Conservation (phyloP, 352 stramenopile species). For the Phytopythium chamaehyphon region DNA sequence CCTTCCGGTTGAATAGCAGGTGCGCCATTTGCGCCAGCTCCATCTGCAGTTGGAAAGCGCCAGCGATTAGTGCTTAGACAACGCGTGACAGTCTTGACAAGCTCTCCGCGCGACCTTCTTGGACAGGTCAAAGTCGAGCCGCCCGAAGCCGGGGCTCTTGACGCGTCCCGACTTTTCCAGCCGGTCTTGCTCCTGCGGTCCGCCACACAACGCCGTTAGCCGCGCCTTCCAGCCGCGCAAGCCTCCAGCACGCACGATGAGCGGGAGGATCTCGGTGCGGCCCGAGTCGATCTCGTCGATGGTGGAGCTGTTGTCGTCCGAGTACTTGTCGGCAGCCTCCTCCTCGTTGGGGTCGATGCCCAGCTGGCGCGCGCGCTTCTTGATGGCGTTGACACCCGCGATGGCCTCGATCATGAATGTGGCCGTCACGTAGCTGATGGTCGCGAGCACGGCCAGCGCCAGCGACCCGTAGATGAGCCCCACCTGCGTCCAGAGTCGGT, state of each 20-base stretch:
- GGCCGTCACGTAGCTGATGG: conserved; percentile 75
- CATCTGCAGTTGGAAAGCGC: conserved; percentile 35
- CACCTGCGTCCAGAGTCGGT: too few species aligned
- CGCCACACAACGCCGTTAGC: neutral
- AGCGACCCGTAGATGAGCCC: conserved; percentile 74
- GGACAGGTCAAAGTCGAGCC: conserved; percentile 68
- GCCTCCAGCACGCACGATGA: conserved; percentile 45
- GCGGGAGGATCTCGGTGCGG: conserved; percentile 64
- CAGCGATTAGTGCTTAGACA: neutral
- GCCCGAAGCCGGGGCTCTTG: conserved; percentile 20
- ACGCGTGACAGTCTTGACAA: too few species aligned
- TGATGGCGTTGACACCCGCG: conserved; percentile 73
- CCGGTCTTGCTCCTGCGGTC: conserved; percentile 41
- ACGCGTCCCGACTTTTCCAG: conserved; percentile 38
- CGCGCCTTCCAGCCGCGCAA: neutral
- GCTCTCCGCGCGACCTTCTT: conserved; percentile 44
- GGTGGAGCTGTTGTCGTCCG: conserved; percentile 23
- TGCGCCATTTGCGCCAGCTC: conserved; percentile 83
- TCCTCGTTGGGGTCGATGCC: conserved; percentile 17
- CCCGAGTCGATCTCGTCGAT: conserved; percentile 35
- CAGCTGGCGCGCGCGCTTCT: conserved; percentile 43
- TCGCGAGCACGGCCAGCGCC: conserved; percentile 48
- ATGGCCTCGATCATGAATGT: conserved; percentile 88
- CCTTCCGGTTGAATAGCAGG: conserved; percentile 59
- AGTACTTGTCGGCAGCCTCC: conserved; percentile 22